phyloP scores from a whole-genome alignment of 1,139 yeast species.

The Nakaseomyces nivariensis region DNA sequence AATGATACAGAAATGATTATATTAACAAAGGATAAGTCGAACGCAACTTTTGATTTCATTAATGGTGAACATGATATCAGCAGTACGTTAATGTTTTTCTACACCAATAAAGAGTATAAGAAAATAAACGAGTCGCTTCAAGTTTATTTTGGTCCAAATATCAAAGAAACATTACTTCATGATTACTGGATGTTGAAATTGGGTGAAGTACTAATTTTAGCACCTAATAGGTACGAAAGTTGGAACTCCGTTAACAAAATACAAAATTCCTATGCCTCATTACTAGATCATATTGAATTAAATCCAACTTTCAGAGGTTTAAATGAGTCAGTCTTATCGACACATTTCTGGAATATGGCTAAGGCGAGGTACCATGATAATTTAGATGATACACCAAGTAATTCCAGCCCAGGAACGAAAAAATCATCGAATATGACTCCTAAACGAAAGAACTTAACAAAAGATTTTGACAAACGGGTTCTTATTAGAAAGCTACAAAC shows the following conservation, averaged over 20 bases:
- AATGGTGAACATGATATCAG: constrained; percentile 24
- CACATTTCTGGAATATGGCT: not conserved
- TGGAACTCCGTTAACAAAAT: constrained; percentile 25
- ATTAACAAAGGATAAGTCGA: constrained; percentile 14
- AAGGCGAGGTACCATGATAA: not conserved
- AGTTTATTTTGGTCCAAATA: constrained; percentile 19
- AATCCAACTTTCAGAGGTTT: constrained; percentile 41
- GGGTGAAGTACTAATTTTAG: constrained; percentile 19
- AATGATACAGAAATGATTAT: constrained; percentile 12
- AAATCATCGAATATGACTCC: constrained; percentile 29
- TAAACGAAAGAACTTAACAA: constrained; percentile 18
- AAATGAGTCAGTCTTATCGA: constrained; percentile 38
- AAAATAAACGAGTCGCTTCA: constrained; percentile 18
- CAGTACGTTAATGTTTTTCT: constrained; percentile 15
- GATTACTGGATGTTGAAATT: constrained; percentile 25
- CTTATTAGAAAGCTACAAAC: constrained; percentile 15
- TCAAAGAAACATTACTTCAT: constrained; percentile 18
- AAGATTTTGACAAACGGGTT: constrained; percentile 20
- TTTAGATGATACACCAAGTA: not conserved
- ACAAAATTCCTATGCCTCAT: constrained; percentile 20
- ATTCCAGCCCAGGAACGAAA: constrained; percentile 12
- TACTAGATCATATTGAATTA: constrained; percentile 24
- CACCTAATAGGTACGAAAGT: constrained; percentile 13
- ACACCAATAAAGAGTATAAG: constrained; percentile 14
- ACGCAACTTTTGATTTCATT: constrained; percentile 19